Percentiles rank a stretch among this genome's conserved stretches.
Conservation (phyloP, 1,284 basidiomycete genomes). For the Phellopilus nigrolimitatus region DNA sequence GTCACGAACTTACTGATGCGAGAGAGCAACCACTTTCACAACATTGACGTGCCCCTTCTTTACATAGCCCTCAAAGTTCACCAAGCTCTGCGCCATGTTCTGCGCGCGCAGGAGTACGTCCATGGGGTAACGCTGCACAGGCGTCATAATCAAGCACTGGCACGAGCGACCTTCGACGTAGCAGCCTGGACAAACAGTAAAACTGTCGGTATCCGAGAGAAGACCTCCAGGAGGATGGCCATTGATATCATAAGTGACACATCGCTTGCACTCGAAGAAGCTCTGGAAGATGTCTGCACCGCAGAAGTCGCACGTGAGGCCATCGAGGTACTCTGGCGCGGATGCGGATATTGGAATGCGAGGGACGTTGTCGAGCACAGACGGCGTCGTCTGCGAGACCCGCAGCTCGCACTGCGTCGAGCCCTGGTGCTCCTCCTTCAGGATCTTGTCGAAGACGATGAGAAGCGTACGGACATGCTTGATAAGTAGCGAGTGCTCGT, state of each 20-base stretch:
- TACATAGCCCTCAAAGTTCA: constrained; percentile 22
- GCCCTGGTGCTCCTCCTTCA: constrained; percentile 46
- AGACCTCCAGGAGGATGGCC: constrained; percentile 15
- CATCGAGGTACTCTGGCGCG: constrained; percentile 17
- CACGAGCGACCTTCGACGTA: constrained; percentile 71
- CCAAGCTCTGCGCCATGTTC: constrained; percentile 32
- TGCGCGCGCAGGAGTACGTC: constrained; percentile 34
- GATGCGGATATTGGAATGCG: background rate
- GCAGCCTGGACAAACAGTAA: constrained; percentile 61
- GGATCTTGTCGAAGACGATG: constrained; percentile 51
- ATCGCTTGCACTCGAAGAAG: constrained; percentile 62
- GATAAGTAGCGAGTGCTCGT: constrained; percentile 4
- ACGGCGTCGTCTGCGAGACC: background rate
- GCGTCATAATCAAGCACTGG: constrained; percentile 50
- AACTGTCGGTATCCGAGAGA: constrained; percentile 30
- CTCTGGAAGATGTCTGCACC: constrained; percentile 73
- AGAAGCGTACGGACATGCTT: constrained; percentile 33
- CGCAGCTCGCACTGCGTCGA: constrained; percentile 5
- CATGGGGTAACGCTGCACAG: constrained; percentile 49
- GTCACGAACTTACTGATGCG: constrained; percentile 10
- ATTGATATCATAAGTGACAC: constrained; percentile 28
- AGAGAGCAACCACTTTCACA: constrained; percentile 21
- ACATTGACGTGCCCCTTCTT: background rate
- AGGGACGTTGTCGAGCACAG: background rate
- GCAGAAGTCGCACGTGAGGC: constrained; percentile 68